phyloP scores from a whole-genome alignment of 2,329 filamentous ascomycete species.

The Colletotrichum paranaense region DNA sequence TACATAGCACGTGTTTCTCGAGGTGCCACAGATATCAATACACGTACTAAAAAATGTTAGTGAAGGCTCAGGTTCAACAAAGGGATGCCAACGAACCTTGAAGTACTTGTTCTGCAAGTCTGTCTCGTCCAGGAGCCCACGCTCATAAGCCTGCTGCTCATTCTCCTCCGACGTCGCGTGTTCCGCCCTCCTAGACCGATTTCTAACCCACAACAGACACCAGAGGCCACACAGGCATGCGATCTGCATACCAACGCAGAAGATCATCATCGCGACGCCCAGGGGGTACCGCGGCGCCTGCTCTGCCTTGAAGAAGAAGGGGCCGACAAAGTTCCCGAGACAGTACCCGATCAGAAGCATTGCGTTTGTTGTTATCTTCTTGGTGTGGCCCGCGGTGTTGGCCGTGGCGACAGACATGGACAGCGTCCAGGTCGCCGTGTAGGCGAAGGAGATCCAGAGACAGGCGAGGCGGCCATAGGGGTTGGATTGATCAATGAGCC shows the following conservation, averaged over 20 bases:
- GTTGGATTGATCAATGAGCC: constrained; percentile 31
- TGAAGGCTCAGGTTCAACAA: rapidly evolving
- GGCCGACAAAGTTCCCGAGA: constrained; percentile 73
- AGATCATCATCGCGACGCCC: constrained; percentile 42
- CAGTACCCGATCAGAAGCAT: constrained; percentile 27
- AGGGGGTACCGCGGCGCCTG: constrained; percentile 44
- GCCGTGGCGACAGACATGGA: constrained; percentile 60
- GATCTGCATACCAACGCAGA: constrained; percentile 30
- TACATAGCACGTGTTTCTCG: no score
- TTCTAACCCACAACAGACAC: constrained; percentile 14
- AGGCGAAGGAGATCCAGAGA: constrained; percentile 43
- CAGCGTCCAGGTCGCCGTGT: constrained; percentile 38
- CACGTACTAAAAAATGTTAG: no score
- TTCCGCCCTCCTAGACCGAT: constrained; percentile 20
- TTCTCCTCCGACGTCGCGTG: constrained; percentile 8
- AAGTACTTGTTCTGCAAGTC: constrained; percentile 32
- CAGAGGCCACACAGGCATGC: constrained; percentile 12
- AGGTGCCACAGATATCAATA: no score
- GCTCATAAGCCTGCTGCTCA: constrained; percentile 16
- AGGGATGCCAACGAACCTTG: neutral
- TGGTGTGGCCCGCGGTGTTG: constrained; percentile 75
- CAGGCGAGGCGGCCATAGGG: constrained; percentile 40
- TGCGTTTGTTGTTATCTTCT: constrained; percentile 72
- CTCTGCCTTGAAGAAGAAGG: constrained; percentile 50
- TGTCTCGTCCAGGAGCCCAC: constrained; percentile 17